These are phyloP conservation scores for Oenanthe javanica DNA, from an alignment of 140 eudicot genomes.

Conservation along the genomic window DNA sequence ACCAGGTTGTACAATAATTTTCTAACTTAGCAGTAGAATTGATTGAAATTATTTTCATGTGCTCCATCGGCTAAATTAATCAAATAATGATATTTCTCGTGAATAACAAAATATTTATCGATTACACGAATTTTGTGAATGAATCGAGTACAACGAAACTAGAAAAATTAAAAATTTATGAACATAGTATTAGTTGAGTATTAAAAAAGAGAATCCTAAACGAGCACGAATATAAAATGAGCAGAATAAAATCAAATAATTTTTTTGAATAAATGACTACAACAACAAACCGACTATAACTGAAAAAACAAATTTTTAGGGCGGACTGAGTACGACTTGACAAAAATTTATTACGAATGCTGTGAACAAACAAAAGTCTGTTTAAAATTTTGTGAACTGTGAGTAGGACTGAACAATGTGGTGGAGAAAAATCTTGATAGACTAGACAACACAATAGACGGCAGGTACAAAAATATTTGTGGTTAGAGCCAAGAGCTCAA, in stretches of 20 bases:
- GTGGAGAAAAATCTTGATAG: background rate
- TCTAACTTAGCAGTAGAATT: slow-evolving; percentile 14
- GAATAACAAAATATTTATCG: background rate
- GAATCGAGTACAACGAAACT: too few species aligned
- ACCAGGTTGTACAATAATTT: slow-evolving; percentile 13
- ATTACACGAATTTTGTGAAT: too few species aligned
- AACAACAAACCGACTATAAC: background rate
- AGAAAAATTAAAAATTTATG: too few species aligned
- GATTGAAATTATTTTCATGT: background rate
- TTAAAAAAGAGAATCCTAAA: too few species aligned
- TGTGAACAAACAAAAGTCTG: too few species aligned
- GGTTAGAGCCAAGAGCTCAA: slow-evolving; percentile 1
- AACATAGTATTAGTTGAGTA: too few species aligned
- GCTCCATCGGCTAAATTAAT: background rate
- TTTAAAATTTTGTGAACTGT: background rate
- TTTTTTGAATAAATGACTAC: too few species aligned
- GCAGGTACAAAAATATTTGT: background rate
- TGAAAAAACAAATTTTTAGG: background rate
- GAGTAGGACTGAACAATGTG: background rate
- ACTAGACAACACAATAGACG: background rate
- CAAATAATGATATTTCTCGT: background rate
- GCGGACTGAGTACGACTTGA: background rate
- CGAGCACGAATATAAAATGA: too few species aligned
- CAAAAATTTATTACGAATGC: too few species aligned
- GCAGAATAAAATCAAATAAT: too few species aligned